Evolutionary conservation across 2,329 filamentous ascomycete genomes (phyloP).

Genomic region (Blastomyces gilchristii): DNA sequence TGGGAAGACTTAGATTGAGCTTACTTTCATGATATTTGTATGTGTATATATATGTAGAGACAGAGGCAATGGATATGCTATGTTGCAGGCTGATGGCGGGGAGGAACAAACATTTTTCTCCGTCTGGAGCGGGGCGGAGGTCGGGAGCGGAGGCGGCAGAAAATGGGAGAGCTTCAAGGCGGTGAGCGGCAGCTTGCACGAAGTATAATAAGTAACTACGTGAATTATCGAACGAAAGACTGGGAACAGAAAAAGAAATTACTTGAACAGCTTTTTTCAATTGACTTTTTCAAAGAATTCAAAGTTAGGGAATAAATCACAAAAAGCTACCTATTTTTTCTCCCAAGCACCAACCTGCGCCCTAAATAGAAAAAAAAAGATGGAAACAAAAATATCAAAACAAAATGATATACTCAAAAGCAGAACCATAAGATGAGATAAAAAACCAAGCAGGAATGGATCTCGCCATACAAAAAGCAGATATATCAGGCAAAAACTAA

Average conservation of each 20-base stretch:
- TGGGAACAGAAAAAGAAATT: not conserved
- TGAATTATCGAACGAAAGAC: not conserved
- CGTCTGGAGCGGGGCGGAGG: not conserved
- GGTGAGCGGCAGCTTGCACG: not conserved
- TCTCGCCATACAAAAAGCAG: constrained; percentile 6
- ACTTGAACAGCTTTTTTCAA: not conserved
- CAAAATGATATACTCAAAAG: not conserved
- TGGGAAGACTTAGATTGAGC: too few species aligned
- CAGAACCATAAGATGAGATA: constrained; percentile 15
- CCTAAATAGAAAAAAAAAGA: constrained; percentile 5
- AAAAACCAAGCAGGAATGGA: constrained; percentile 21
- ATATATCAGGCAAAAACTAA: not conserved
- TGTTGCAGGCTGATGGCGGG: not conserved
- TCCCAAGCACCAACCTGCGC: constrained; percentile 19
- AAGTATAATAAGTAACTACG: too few species aligned
- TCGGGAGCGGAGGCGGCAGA: not conserved
- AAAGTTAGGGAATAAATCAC: not conserved
- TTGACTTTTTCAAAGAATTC: not conserved
- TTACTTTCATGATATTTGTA: constrained; percentile 3
- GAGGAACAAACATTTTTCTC: not conserved
- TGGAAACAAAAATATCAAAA: constrained; percentile 19
- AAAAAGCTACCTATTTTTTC: not conserved
- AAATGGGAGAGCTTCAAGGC: not conserved
- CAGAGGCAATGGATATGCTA: not conserved
- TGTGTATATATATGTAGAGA: not conserved